Evolutionary conservation across 106 monocot genomes (phyloP), one percentile per base, ranked within the genome.

Genomic region (Alisma plantagoaquatica): DNA sequence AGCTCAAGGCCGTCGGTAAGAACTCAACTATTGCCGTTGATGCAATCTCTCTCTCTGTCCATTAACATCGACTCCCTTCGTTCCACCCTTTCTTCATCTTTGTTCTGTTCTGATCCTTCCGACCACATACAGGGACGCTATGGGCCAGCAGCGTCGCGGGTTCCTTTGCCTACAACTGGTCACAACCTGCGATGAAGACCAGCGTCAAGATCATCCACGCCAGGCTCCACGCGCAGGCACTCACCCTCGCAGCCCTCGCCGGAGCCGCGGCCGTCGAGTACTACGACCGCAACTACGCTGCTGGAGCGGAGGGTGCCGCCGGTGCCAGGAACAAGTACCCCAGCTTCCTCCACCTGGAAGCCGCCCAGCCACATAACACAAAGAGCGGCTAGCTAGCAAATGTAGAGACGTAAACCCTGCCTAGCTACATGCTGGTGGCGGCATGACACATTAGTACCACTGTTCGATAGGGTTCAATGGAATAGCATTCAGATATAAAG

Each of bases 201-300:
- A 68, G 68, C 49, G 68, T 68, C 30, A 68, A 68, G 59, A 49
- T 68, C 59, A 68, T 68, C 38, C 68, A 68, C 21, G 68, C 68
- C 49, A 91, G 91, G 75, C 57, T 91, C 47, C 77, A 91, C 53
- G 91, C 91, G 23, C 91, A 91, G 57, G 91, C 81, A 27, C 81
- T 91, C 27, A 91, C 91, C 1, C 65, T 91, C 22, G 91, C 91
- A 21, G 84, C 91, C 10, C 65, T 91, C 22, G 91, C 72, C 3
- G 84, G 91, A 63, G 84, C 91, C 23, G 91, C 91, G 9, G 33
- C 43, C 16, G 91, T 91, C 14, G 91, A 91, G 63, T 91, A 91
- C 57, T 78, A 84, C 20, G 91, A 91, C 26, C 89, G 73, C 23
- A 66, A 66, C 9, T 27, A 51, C 33, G 50, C 50, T 17, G 51